Evolutionary conservation across 2,329 filamentous ascomycete genomes (phyloP).

Genomic region (Trichoderma afroharzianum): DNA sequence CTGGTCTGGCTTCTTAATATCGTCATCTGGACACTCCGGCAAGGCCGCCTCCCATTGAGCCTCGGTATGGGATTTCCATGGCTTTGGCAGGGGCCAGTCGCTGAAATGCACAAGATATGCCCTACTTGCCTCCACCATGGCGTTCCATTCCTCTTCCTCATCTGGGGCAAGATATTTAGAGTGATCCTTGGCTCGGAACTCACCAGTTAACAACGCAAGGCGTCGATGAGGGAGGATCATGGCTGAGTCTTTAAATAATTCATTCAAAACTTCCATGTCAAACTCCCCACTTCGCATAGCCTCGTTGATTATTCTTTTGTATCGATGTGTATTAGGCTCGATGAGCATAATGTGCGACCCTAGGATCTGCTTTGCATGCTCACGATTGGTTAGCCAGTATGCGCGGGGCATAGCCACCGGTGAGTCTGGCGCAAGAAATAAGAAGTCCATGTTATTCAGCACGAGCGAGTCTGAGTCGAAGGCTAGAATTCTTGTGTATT

Average conservation of each 20-base stretch:
- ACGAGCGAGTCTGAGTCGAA: not conserved
- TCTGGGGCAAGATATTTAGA: conserved; percentile 21
- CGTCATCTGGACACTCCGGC: not conserved
- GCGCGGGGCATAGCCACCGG: not conserved
- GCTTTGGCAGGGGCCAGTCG: conserved; percentile 67
- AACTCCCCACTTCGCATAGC: not conserved
- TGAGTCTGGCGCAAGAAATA: not conserved
- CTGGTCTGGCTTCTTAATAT: not conserved
- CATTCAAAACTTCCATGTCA: not conserved
- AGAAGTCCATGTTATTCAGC: not conserved
- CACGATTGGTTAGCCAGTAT: not conserved
- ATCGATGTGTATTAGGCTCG: not conserved
- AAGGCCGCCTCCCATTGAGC: not conserved
- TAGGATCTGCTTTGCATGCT: not conserved
- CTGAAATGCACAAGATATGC: conserved; percentile 68
- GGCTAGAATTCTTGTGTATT: not conserved
- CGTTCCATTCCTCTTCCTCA: conserved; percentile 52
- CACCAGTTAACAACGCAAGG: not conserved
- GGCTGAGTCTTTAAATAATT: not conserved
- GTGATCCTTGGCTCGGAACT: not conserved
- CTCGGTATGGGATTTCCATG: conserved; percentile 32
- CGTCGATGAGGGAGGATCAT: not conserved
- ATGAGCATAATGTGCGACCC: not conserved
- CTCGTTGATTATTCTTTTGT: not conserved
- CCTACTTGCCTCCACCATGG: conserved; percentile 31